Conservation (phyloP, 148 eudicot species). For the Persicaria tinctoria region DNA sequence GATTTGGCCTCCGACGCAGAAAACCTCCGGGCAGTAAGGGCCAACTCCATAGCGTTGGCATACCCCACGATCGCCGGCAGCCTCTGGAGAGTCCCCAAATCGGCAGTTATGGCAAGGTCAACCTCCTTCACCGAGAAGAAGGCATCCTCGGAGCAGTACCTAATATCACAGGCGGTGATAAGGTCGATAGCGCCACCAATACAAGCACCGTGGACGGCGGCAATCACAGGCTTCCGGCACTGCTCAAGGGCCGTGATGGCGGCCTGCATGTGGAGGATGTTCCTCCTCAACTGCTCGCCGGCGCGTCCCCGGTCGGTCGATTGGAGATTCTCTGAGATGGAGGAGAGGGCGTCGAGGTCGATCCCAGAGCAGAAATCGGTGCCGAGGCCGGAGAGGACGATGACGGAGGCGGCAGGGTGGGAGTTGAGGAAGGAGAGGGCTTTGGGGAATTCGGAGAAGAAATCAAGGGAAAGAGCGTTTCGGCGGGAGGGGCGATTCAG, state of each 20-base stretch:
- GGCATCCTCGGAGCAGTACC: conserved; percentile 56
- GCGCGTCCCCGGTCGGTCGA: conserved; percentile 44
- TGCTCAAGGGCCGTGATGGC: conserved; percentile 67
- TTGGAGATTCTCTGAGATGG: background rate
- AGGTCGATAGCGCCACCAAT: conserved; percentile 80
- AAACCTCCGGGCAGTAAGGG: conserved; percentile 66
- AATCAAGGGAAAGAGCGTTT: conserved; percentile 62
- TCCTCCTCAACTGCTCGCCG: conserved; percentile 52
- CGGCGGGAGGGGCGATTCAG: conserved; percentile 51
- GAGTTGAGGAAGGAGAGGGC: conserved; percentile 69
- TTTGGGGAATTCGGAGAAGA: conserved; percentile 68
- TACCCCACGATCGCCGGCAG: conserved; percentile 68
- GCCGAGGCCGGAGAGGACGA: conserved; percentile 60
- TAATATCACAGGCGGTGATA: conserved; percentile 76
- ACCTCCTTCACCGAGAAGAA: conserved; percentile 85
- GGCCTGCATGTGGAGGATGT: conserved; percentile 49
- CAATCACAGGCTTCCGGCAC: conserved; percentile 88
- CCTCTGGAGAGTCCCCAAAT: conserved; percentile 94
- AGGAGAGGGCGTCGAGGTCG: conserved; percentile 42
- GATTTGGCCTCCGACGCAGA: conserved; percentile 56
- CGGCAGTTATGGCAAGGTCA: conserved; percentile 79
- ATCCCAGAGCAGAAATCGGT: conserved; percentile 81
- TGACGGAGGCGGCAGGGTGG: conserved; percentile 51
- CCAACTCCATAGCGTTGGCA: conserved; percentile 81
- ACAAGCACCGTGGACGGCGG: conserved; percentile 66